Base-by-base conservation (phyloP, 768 basidiomycete species). In the Lenzites betulinus region DNA sequence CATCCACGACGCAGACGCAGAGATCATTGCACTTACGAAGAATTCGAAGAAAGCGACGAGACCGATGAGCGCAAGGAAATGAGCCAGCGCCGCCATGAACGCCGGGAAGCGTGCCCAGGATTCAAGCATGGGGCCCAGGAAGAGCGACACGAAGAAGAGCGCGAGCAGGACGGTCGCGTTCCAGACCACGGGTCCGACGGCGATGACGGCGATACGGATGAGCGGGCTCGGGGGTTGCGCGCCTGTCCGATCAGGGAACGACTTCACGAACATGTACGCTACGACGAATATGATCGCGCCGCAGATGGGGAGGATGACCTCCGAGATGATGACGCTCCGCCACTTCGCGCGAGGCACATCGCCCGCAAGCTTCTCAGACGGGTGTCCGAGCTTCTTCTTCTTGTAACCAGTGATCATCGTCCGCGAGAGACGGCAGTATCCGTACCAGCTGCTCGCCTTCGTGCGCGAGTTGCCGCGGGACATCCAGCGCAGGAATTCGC, bases 371-470 rank as follows among this genome's bases (percentile, higher is more conserved):
- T 98, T 98, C 77, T 99, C 97, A 0, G 95, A 97, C 7, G 97
- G 97, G 69, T 96, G 91, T 3, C 97, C 97, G 20, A 99, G 85
- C 69, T 94, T 90, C 82, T 98, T 99, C 82, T 97, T 93, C 86
- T 98, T 98, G 82, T 94, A 98, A 42, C 97, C 97, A 18, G 97
- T 98, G 66, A 98, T 97, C 86, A 92, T 91, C 9, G 97, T 99
- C 64, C 97, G 79, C 38, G 94, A 96, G 59, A 98, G 84, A 67
- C 97, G 93, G 73, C 97, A 99, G 76, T 98, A 99, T 2, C 97
- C 97, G 73, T 98, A 96, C 97, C 97, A 99, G 65, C 93, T 95
- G 77, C 96, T 98, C 51, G 92, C 90, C 72, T 98, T 96, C 16
- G 93, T 90, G 68, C 94, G 81, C 48, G 97, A 97, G 76, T 98